phyloP scores from a whole-genome alignment of 768 basidiomycete species.

The Coprinopsis sp. region DNA sequence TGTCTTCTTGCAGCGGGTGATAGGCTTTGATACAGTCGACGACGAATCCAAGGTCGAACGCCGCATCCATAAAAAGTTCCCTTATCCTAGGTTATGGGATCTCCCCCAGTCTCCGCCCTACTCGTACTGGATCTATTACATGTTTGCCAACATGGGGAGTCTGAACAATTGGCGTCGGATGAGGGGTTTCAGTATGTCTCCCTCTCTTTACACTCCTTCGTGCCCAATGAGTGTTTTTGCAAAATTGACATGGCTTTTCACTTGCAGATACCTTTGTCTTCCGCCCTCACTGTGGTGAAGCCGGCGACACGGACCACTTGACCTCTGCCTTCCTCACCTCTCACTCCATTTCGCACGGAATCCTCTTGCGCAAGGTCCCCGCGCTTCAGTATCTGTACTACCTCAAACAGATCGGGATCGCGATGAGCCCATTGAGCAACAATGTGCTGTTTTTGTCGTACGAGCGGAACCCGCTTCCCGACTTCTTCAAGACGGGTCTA shows the following conservation, averaged over 20 bases:
- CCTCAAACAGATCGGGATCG: constrained; percentile 95
- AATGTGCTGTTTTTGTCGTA: constrained; percentile 96
- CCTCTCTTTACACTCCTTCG: not conserved
- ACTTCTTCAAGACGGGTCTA: constrained; percentile 93
- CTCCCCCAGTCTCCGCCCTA: constrained; percentile 88
- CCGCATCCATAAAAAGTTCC: constrained; percentile 90
- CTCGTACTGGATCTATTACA: constrained; percentile 97
- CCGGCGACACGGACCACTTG: constrained; percentile 96
- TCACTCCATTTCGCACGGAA: constrained; percentile 99
- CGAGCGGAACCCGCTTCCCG: constrained; percentile 94
- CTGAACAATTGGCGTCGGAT: constrained; percentile 88
- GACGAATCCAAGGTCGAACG: constrained; percentile 95
- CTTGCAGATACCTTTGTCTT: constrained; percentile 88
- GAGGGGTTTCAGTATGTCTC: constrained; percentile 82
- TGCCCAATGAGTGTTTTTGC: too few species aligned
- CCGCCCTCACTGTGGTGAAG: constrained; percentile 95
- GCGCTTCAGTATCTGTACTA: constrained; percentile 97
- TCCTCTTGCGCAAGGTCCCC: constrained; percentile 94
- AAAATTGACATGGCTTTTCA: not conserved
- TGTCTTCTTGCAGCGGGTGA: constrained; percentile 88
- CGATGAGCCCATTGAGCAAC: constrained; percentile 98
- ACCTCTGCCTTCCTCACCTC: constrained; percentile 94
- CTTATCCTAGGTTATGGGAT: constrained; percentile 88
- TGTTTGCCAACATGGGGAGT: constrained; percentile 95
- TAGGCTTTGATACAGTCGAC: constrained; percentile 98